Evolutionary conservation across 169 alveolate genomes (phyloP), one percentile per base, ranked within the genome.

Genomic region (Neospora caninum): DNA sequence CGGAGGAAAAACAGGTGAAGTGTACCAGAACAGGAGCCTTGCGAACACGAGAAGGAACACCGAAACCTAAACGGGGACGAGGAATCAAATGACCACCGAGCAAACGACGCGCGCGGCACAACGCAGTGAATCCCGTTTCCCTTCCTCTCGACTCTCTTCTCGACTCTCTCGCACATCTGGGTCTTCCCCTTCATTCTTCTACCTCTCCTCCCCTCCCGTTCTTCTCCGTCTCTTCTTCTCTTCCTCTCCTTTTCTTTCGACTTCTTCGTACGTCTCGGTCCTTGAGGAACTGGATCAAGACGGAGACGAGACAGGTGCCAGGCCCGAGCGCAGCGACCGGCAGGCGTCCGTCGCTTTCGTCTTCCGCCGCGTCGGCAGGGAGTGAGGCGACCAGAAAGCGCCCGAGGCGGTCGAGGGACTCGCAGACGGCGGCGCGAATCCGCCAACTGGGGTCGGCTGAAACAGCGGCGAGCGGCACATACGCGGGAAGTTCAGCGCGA

Each of bases 391-490:
- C 73, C 31, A 64, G 73, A 29, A 64, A 64, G 73, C 16, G 45
- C 7, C 49, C 84, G 45, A 73, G 84, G 42, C 42, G 38, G 45
- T 73, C 84, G 39, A 73, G 42, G 43, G 45, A 10, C 84, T 73
- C 84, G 84, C 84, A 73, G 27, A 73, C 84, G 22, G 84, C 84
- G 39, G 84, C 84, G 41, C 84, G 84, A 31, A 73, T n/a, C 9
- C 84, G 84, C 84, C 84, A 73, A 22, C 49, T 34, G 0, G 42
- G 45, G n/a, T 73, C 84, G 16, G 84, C 84, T 73, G 84, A 18
- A 73, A n/a, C 1, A 22, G 80, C 80, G 27, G 36, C 36, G 13
- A 69, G 38, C 9, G 38, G 80, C 41, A n/a, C 13, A n/a, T 25
- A 58, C 31, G 31, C 16, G 70, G 31, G 31, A 58, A 25, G 31